Conservation (phyloP, 2,329 filamentous ascomycete species). For the Zymoseptoria passerinii region DNA sequence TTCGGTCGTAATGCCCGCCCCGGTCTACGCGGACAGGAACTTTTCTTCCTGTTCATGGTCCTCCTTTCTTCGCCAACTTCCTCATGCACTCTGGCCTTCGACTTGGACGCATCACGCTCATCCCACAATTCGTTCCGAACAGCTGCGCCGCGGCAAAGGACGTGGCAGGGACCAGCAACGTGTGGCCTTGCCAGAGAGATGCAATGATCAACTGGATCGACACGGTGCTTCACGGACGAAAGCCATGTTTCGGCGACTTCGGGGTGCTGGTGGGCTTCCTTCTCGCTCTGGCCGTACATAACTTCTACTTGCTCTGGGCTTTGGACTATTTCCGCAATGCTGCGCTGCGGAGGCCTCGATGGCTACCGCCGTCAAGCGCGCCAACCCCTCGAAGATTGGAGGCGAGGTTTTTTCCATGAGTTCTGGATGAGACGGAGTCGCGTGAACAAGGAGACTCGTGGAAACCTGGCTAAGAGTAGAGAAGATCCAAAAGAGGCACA, state of each 20-base stretch:
- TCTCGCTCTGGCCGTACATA: neutral
- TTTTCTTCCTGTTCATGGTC: neutral
- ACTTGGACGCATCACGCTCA: neutral
- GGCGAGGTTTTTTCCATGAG: neutral
- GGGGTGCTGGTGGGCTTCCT: neutral
- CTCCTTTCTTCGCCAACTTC: neutral
- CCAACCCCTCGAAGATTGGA: neutral
- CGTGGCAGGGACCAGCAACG: neutral
- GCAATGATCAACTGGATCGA: neutral
- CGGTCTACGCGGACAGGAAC: neutral
- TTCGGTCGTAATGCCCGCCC: neutral
- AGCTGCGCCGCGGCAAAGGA: neutral
- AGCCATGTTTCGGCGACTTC: neutral
- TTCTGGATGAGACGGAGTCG: too few species aligned
- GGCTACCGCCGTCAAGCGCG: neutral
- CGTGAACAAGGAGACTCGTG: too few species aligned
- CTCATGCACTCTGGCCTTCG: neutral
- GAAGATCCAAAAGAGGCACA: too few species aligned
- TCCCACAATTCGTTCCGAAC: neutral
- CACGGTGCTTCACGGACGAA: neutral
- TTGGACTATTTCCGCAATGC: neutral
- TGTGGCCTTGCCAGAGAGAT: neutral
- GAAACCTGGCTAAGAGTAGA: too few species aligned
- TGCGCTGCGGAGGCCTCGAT: neutral
- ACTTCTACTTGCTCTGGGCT: neutral